phyloP scores from a whole-genome alignment of 352 stramenopile genomes.

The Phytophthora citrophthora region DNA sequence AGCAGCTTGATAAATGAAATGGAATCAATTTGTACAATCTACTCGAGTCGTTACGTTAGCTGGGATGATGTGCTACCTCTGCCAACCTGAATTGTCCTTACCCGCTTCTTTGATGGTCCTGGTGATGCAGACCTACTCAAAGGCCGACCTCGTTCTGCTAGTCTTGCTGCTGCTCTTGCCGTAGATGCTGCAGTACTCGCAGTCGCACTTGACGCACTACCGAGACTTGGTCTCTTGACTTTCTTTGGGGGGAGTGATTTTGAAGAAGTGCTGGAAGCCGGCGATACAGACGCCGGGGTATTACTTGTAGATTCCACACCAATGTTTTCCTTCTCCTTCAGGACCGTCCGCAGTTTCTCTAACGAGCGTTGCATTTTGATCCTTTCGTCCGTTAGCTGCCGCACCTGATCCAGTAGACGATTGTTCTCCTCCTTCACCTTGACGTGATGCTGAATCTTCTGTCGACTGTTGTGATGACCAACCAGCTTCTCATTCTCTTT shows the following conservation, averaged over 20 bases:
- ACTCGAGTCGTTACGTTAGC: conserved; percentile 28
- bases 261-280: conserved; percentile 26
- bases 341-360: conserved; percentile 48
- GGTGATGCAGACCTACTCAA: conserved; percentile 39
- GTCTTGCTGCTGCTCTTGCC: conserved; percentile 30
- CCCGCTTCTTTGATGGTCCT: conserved; percentile 48
- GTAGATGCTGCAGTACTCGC: conserved; percentile 23
- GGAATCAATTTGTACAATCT: conserved; percentile 21
- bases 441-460: conserved; percentile 86
- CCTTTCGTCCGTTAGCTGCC: conserved; percentile 69
- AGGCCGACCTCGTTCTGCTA: conserved; percentile 23
- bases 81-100: conserved; percentile 39
- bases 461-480: conserved; percentile 77
- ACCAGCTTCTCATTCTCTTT: conserved; percentile 81
- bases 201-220: conserved; percentile 27
- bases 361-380: conserved; percentile 56
- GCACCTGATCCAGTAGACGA: conserved; percentile 70
- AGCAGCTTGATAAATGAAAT: conserved; percentile 20
- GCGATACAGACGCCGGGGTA: conserved; percentile 28
- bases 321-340: conserved; percentile 83
- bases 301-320: conserved; percentile 33
- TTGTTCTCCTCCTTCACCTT: conserved; percentile 89
- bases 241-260: conserved; percentile 15
- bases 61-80: conserved; percentile 40
- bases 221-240: conserved; percentile 22